A percentile compares a stretch with the other conserved stretches of the same genome.
These are phyloP conservation scores for Gentiana straminea DNA, from an alignment of 257 asterid genomes.

Conservation along the genomic window DNA sequence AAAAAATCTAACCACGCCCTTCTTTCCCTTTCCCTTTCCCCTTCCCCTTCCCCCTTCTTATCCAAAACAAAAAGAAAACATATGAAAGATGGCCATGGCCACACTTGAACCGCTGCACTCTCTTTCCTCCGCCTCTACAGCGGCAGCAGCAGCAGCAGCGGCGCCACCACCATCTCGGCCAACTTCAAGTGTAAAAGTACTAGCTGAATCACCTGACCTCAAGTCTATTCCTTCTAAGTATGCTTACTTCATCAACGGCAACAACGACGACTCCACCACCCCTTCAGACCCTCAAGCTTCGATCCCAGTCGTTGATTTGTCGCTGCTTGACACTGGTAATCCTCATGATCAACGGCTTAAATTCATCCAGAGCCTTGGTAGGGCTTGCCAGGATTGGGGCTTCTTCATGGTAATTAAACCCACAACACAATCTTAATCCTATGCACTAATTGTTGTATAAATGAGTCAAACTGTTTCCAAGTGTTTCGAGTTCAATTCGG, in stretches of 20 bases:
- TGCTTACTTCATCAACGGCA: background rate
- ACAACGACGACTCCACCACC: background rate
- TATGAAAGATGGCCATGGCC: too few relatives aligned
- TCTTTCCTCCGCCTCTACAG: background rate
- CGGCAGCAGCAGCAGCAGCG: background rate
- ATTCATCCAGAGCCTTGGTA: slow-evolving; percentile 17
- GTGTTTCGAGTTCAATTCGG: too few relatives aligned
- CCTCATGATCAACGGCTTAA: slow-evolving; percentile 16
- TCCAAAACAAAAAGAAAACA: too few relatives aligned
- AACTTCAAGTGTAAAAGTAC: slow-evolving; percentile 8
- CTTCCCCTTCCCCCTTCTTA: too few relatives aligned
- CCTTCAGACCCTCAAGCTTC: slow-evolving; percentile 17
- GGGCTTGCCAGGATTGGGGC: slow-evolving; percentile 42
- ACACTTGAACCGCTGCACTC: too few relatives aligned
- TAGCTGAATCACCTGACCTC: slow-evolving; percentile 14
- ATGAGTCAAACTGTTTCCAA: too few relatives aligned
- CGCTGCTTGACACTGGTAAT: slow-evolving; percentile 18
- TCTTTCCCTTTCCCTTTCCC: too few relatives aligned
- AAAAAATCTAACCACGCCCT: too few relatives aligned
- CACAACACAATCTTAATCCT: too few relatives aligned
- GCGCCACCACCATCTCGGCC: background rate
- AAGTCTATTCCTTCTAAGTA: slow-evolving; percentile 16
- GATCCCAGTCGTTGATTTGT: slow-evolving; percentile 32
- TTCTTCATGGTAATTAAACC: slow-evolving; percentile 29
- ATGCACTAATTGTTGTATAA: too few relatives aligned